A percentile compares a stretch with the other conserved stretches of the same genome.
These are phyloP conservation scores for Phytophthora macrochlamydospora DNA, from an alignment of 352 stramenopile species.

Conservation along the genomic window DNA sequence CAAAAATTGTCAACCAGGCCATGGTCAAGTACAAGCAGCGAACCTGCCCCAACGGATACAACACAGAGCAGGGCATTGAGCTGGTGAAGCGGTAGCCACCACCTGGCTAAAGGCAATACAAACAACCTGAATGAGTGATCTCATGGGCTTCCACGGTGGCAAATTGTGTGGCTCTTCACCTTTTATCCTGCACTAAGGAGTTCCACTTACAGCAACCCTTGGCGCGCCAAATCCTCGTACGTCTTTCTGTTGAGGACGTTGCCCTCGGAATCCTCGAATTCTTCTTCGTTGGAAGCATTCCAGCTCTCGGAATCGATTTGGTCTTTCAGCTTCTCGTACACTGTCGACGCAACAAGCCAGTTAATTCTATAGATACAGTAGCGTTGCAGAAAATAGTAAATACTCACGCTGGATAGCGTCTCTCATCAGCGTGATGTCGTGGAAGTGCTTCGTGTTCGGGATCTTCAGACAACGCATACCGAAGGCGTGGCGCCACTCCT, in stretches of 20 bases:
- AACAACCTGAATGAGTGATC: conserved; percentile 1
- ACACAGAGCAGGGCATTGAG: conserved; percentile 47
- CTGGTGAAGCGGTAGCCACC: conserved; percentile 26
- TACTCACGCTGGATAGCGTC: conserved; percentile 90
- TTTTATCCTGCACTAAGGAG: not conserved
- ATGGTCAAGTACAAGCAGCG: conserved; percentile 51
- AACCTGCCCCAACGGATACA: conserved; percentile 50
- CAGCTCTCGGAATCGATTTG: conserved; percentile 94
- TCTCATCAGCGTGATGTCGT: conserved; percentile 98
- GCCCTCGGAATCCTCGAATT: conserved; percentile 99
- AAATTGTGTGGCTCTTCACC: not conserved
- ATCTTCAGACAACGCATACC: conserved; percentile 99
- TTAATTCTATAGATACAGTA: not conserved
- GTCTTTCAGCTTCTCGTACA: conserved; percentile 97
- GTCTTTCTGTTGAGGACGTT: conserved; percentile 98
- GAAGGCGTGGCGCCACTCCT: conserved; percentile 97
- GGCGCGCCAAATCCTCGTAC: conserved; percentile 98
- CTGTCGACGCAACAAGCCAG: conserved; percentile 30
- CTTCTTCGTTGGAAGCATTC: conserved; percentile 94
- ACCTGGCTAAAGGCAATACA: too few relatives aligned
- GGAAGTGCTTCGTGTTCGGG: conserved; percentile 99
- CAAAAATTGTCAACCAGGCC: conserved; percentile 55
- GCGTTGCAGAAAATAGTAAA: not conserved
- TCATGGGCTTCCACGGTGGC: not conserved
- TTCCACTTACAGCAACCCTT: conserved; percentile 93